Evolutionary conservation across 164 flowering plant genomes (phyloP).

Genomic region (Annona squamosa): DNA sequence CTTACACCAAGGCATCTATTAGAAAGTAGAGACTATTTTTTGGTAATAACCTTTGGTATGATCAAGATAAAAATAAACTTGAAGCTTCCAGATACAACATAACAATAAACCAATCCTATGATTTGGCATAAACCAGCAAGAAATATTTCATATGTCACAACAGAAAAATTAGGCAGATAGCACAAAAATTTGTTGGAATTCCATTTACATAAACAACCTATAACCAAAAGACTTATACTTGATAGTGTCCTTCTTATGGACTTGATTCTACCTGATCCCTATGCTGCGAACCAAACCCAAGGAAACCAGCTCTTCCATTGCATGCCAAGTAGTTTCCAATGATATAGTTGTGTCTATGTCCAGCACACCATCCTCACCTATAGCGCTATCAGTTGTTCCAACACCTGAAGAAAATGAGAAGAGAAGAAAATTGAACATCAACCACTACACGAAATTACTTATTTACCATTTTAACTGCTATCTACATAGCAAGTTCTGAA

Average conservation of each 20-base stretch:
- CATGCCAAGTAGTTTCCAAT: slow-evolving; percentile 93
- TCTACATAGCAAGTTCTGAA: background rate
- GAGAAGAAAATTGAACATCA: background rate
- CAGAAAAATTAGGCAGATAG: background rate
- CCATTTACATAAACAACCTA: background rate
- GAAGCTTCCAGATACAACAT: background rate
- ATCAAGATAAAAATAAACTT: background rate
- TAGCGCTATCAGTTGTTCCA: slow-evolving; percentile 48
- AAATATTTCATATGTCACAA: background rate
- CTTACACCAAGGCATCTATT: no score
- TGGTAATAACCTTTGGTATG: background rate
- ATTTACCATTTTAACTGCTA: no score
- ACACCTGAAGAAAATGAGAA: background rate
- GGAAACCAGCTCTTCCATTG: slow-evolving; percentile 91
- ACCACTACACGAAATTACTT: background rate
- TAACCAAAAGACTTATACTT: background rate
- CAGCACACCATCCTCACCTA: slow-evolving; percentile 76
- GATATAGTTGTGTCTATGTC: slow-evolving; percentile 85
- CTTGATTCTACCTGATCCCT: slow-evolving; percentile 65
- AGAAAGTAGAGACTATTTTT: no score
- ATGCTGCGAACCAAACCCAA: slow-evolving; percentile 84
- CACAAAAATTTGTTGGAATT: background rate
- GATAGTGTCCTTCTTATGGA: background rate
- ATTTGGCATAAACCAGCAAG: background rate
- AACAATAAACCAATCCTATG: background rate